Conservation (phyloP, 208 protist genomes). For the Leishmania braziliensis region DNA sequence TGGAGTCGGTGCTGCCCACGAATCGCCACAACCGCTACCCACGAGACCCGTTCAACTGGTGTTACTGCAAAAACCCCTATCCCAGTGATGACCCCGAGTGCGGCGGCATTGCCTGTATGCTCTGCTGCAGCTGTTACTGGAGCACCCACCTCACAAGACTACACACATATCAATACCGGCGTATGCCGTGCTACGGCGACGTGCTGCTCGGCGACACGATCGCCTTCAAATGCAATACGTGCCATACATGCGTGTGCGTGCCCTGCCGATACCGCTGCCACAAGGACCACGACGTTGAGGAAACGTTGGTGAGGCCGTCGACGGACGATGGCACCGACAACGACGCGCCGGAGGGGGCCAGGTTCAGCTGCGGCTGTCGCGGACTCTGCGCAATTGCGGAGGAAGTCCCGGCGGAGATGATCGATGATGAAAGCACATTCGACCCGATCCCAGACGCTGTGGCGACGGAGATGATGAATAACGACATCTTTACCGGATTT, state of each 20-base stretch:
- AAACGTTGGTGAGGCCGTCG: slow-evolving; percentile 34
- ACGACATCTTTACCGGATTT: slow-evolving; percentile 81
- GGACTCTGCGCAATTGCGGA: slow-evolving; percentile 66
- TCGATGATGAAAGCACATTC: slow-evolving; percentile 46
- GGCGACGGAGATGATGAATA: slow-evolving; percentile 70
- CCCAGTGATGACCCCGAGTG: slow-evolving; percentile 65
- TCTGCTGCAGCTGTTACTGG: slow-evolving; percentile 83
- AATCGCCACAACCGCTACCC: slow-evolving; percentile 83
- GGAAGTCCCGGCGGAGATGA: slow-evolving; percentile 39
- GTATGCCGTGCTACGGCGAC: slow-evolving; percentile 83
- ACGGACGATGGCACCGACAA: slow-evolving; percentile 57
- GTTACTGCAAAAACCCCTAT: slow-evolving; percentile 72
- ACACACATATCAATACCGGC: slow-evolving; percentile 49
- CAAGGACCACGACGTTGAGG: slow-evolving; percentile 66
- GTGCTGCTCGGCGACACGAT: slow-evolving; percentile 69
- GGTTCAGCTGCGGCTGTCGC: slow-evolving; percentile 83
- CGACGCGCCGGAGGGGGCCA: slow-evolving; percentile 34
- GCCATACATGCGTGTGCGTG: slow-evolving; percentile 69
- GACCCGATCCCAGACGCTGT: slow-evolving; percentile 38
- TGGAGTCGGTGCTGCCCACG: slow-evolving; percentile 45
- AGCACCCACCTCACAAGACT: slow-evolving; percentile 74
- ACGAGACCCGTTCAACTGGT: slow-evolving; percentile 69
- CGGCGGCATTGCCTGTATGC: slow-evolving; percentile 74
- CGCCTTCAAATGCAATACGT: slow-evolving; percentile 72
- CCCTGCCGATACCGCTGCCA: slow-evolving; percentile 86